These are phyloP conservation scores for Gloeostereum incarnatum DNA, from an alignment of 768 basidiomycete genomes.

Conservation along the genomic window DNA sequence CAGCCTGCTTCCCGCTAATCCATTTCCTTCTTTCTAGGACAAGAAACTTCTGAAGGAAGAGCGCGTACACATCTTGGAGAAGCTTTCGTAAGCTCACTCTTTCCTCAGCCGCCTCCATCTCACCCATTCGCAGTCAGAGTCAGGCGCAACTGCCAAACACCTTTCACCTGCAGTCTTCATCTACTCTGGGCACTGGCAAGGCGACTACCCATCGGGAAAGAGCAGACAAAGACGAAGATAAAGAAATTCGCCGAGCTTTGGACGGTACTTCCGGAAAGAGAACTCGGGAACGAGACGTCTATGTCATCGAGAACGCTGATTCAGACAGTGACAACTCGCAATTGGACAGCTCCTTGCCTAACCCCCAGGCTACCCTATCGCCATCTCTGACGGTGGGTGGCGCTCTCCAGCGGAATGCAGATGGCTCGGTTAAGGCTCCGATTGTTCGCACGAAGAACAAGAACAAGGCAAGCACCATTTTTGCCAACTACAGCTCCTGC, in stretches of 20 bases:
- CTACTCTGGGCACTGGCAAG: conserved; percentile 76
- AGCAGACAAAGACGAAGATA: conserved; percentile 50
- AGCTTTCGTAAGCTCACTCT: conserved; percentile 55
- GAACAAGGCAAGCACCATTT: conserved; percentile 30
- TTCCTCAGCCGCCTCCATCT: conserved; percentile 10
- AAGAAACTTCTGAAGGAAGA: conserved; percentile 93
- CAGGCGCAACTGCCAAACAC: conserved; percentile 59
- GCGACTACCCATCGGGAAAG: conserved; percentile 49
- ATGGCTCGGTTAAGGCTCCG: conserved; percentile 50
- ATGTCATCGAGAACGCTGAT: conserved; percentile 25
- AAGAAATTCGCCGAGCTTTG: conserved; percentile 42
- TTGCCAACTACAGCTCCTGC: conserved; percentile 4
- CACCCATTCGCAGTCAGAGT: conserved; percentile 47
- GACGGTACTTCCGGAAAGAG: conserved; percentile 38
- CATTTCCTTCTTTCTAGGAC: conserved; percentile 37
- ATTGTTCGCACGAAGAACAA: conserved; percentile 35
- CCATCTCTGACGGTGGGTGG: conserved; percentile 36
- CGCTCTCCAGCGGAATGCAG: conserved; percentile 55
- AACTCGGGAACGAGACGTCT: conserved; percentile 33
- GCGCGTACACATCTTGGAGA: conserved; percentile 64
- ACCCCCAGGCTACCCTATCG: conserved; percentile 12
- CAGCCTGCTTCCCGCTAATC: background rate
- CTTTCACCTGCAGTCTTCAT: conserved; percentile 64
- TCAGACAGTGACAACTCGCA: conserved; percentile 22
- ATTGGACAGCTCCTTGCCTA: conserved; percentile 2